Conservation (phyloP, 2,329 filamentous ascomycete species). For the Calonectria hongkongensis region DNA sequence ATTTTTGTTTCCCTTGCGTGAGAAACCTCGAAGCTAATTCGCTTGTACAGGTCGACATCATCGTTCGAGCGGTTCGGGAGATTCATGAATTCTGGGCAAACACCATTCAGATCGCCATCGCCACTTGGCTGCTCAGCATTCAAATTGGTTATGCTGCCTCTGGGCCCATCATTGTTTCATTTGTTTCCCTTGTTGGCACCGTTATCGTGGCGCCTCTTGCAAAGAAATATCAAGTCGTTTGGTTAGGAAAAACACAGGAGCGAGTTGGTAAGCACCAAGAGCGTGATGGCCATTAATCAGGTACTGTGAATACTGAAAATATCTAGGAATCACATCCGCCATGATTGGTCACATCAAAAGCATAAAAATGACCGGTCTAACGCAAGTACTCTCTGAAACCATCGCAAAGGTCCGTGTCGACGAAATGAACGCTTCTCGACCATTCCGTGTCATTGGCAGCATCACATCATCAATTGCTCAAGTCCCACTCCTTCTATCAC, state of each 20-base stretch:
- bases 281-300: accelerated
- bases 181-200: conserved; percentile 53
- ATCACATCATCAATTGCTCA: conserved; percentile 61
- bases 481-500: conserved; percentile 59
- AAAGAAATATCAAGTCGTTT: conserved; percentile 55
- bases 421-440: conserved; percentile 60
- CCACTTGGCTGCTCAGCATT: conserved; percentile 58
- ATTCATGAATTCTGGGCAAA: conserved; percentile 63
- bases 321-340: conserved; percentile 54
- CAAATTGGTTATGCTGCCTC: conserved; percentile 60
- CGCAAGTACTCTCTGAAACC: conserved; percentile 55
- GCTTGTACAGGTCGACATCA: conserved; percentile 59
- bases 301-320: conserved; percentile 6
- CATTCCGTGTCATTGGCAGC: conserved; percentile 59
- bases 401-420: conserved; percentile 58
- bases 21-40: not conserved
- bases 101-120: conserved; percentile 58
- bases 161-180: conserved; percentile 58
- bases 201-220: conserved; percentile 54
- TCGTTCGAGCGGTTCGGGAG: conserved; percentile 59
- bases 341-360: conserved; percentile 64
- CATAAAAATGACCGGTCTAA: conserved; percentile 64
- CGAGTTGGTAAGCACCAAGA: conserved; percentile 51
- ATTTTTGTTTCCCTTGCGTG: not conserved
- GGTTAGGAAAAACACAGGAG: conserved; percentile 53